Base-by-base conservation (phyloP, 352 stramenopile genomes). In the Globisporangium paroecandrum region DNA sequence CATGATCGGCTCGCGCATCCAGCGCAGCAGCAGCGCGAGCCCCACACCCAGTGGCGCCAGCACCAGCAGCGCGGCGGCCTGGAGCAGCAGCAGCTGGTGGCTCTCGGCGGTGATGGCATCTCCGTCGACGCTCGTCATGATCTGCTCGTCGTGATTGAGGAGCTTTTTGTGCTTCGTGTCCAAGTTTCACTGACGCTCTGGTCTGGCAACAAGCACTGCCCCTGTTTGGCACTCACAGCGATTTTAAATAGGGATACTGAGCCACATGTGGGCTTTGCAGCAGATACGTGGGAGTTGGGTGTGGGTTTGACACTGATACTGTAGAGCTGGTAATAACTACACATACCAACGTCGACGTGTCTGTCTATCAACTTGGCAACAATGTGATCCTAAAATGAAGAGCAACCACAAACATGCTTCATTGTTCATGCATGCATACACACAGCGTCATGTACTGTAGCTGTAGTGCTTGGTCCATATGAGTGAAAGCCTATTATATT, bases 1-100 rank as follows among this genome's bases (percentile, higher is more conserved):
- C 1, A 69, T 57, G 15, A 94, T 77, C 12, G 86, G 86, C 32
- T 74, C 76, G 55, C 66, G 76, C 36, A 93, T 72, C 86, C 86
- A 94, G 32, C 66, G 68, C 25, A 91, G 51, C 13, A 94, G 74
- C 65, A 83, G 61, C 32, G 77, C 56, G 22, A 71, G 56, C 24
- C 62, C 70, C 2, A 73, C 65, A 7, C 64, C 69, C 32, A 74
- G 27, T 61, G 29, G 73, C 56, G 3, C 72, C 49, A 20, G 27
- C 71, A 38, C 73, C 71, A n/a, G 65, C 12, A 87, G 61, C 27
- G 62, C 70, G 9, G 69, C 67, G 1, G 74, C 68, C 22, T 65
- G 22, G 18, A 77, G 9, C 8, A 77, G 22, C 46, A 73, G 41
- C 41, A 8, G 41, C 41, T 47, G 41, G 13, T 47, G 41, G 41